These are phyloP conservation scores for Starmerella lactis-condensi DNA, from an alignment of 805 yeast genomes.

Conservation along the genomic window DNA sequence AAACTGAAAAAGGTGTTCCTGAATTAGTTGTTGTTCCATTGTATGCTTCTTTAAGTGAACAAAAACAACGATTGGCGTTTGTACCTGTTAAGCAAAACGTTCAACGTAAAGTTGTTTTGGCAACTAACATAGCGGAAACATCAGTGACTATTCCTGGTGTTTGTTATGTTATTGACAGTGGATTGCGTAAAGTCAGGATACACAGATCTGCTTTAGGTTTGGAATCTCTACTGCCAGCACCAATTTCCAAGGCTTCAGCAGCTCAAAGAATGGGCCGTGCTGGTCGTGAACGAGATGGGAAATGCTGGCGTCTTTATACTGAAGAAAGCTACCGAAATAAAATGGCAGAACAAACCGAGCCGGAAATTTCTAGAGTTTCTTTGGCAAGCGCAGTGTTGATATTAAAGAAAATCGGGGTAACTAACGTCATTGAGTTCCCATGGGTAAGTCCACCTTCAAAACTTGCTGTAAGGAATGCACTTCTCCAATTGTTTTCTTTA, in stretches of 20 bases:
- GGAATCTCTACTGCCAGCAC: conserved; percentile 79
- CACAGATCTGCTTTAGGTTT: conserved; percentile 88
- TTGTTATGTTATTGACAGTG: conserved; percentile 80
- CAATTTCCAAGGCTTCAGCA: conserved; percentile 87
- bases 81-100: conserved; percentile 36
- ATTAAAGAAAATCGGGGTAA: conserved; percentile 64
- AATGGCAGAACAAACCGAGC: conserved; percentile 66
- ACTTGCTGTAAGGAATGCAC: conserved; percentile 54
- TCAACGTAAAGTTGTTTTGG: conserved; percentile 60
- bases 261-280: conserved; percentile 95
- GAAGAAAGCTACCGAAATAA: conserved; percentile 41
- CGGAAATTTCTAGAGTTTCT: conserved; percentile 78
- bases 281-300: conserved; percentile 93
- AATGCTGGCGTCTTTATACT: conserved; percentile 66
- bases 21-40: conserved; percentile 59
- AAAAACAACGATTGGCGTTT: conserved; percentile 67
- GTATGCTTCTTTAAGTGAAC: conserved; percentile 84
- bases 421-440: conserved; percentile 68
- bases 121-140: conserved; percentile 96
- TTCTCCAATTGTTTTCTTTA: conserved; percentile 57
- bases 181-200: conserved; percentile 78
- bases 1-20: conserved; percentile 59
- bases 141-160: conserved; percentile 93
- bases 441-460: conserved; percentile 88
- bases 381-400: conserved; percentile 69